phyloP scores from a whole-genome alignment of 352 stramenopile species.

The Aphanomyces astaci region DNA sequence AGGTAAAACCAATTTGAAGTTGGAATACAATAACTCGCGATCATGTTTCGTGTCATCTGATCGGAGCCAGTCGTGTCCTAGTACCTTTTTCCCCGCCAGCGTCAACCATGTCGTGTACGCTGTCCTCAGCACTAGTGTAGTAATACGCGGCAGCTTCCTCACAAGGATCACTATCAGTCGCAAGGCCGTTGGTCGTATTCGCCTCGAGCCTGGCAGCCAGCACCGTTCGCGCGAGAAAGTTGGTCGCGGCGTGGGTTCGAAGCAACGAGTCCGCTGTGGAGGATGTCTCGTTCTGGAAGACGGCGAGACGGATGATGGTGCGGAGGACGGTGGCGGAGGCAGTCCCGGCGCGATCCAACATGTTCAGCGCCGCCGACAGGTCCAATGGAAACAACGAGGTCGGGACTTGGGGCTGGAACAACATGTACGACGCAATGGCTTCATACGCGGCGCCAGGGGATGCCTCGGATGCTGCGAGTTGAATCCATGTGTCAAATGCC shows the following conservation, averaged over 20 bases:
- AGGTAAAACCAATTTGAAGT: not conserved
- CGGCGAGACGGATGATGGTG: not conserved
- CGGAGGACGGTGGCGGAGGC: not conserved
- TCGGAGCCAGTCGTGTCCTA: too few species aligned
- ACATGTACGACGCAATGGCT: constrained; percentile 2
- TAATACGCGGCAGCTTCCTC: constrained; percentile 3
- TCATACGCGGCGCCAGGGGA: not conserved
- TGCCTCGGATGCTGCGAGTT: not conserved
- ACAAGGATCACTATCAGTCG: not conserved
- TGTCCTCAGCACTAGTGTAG: constrained; percentile 19
- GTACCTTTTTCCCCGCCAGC: constrained; percentile 13
- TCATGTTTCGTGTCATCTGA: too few species aligned
- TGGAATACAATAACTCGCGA: too few species aligned
- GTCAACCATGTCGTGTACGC: constrained; percentile 9
- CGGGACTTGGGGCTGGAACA: constrained; percentile 9
- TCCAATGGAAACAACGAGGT: not conserved
- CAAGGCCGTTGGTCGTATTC: not conserved
- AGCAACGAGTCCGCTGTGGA: not conserved
- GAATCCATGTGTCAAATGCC: not conserved
- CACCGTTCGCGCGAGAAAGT: constrained; percentile 13
- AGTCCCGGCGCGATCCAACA: not conserved
- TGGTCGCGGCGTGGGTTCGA: not conserved
- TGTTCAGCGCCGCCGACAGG: not conserved
- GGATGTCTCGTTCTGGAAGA: not conserved
- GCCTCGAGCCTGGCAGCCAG: constrained; percentile 2